Evolutionary conservation across 1,284 basidiomycete species (phyloP), one percentile per base, ranked within the genome.

Genomic region (Ceratobasidium sp.): DNA sequence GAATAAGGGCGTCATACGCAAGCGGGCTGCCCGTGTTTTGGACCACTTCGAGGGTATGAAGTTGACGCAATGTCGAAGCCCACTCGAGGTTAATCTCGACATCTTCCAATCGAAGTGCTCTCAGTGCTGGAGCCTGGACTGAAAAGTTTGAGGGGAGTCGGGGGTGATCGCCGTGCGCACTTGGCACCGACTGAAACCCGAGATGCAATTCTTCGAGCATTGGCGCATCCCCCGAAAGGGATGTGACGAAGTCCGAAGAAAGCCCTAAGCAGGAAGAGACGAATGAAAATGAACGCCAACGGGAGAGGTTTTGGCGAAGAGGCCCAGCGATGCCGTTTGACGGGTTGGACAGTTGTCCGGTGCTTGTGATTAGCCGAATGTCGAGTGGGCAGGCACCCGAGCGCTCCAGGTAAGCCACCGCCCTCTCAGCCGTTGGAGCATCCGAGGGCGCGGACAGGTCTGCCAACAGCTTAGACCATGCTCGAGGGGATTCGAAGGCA

Each of bases 341-440:
- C 54, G 74, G 54, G 44, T 69, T 66, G 13, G 57, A 52, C 56
- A 54, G 33, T 56, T 69, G 56, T 42, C 66, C 56, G 56, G 42
- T 61, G 20, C 65, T 77, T 20, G 65, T 59, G 13, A 77, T 69
- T 5, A 77, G 42, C 40, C 52, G 75, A 17, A 77, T 44, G 62
- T 77, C 75, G 44, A 77, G 44, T 26, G 75, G 75, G 75, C 75
- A 77, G 65, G 75, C 75, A 69, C 75, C 75, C 7, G 75, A 77
- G 20, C 75, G 75, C 10, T 56, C 75, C 5, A 77, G 48, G 57
- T 77, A 77, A 2, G 75, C 66, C 75, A 69, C 50, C 33, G 75
- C 66, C n/a, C 65, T 46, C 28, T 67, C 26, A 42, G 66, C 66
- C 38, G 42, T 59, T 28, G 75, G 66, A 26, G 44, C 66, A 9